Conservation (phyloP, 176 grass and related monocot genomes). For the Calamus simplicifolius region DNA sequence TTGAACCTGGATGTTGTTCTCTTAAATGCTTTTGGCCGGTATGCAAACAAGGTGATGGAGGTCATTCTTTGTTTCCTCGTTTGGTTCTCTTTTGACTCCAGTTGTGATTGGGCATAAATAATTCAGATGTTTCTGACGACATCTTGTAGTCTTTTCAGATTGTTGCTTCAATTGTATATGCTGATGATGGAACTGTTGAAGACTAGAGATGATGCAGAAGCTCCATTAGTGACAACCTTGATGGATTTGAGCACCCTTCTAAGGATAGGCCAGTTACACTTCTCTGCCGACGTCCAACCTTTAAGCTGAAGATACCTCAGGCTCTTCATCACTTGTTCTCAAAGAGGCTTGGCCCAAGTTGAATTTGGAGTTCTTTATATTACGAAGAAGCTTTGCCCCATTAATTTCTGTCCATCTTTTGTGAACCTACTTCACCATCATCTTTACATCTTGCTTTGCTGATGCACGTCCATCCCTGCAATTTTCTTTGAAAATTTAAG, state of each 20-base stretch:
- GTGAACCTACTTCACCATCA: too few species aligned
- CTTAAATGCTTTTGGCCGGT: slow-evolving; percentile 55
- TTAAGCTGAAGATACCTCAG: slow-evolving; percentile 96
- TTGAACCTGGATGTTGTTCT: slow-evolving; percentile 52
- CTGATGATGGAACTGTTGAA: slow-evolving; percentile 82
- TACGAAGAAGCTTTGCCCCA: too few species aligned
- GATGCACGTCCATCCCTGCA: too few species aligned
- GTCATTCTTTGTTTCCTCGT: slow-evolving; percentile 27
- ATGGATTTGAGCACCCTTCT: slow-evolving; percentile 85
- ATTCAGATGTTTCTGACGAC: slow-evolving; percentile 9
- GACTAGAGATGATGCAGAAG: slow-evolving; percentile 79
- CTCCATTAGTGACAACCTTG: slow-evolving; percentile 68
- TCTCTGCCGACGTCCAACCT: slow-evolving; percentile 53
- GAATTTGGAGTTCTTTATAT: too few species aligned
- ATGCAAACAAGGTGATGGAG: slow-evolving; percentile 59
- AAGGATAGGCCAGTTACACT: slow-evolving; percentile 58
- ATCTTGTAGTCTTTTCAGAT: slow-evolving; percentile 40
- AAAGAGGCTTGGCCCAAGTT: slow-evolving; percentile 4
- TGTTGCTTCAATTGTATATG: slow-evolving; percentile 76
- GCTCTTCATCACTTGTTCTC: slow-evolving; percentile 26
- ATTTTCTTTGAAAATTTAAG: too few species aligned
- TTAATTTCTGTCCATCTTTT: too few species aligned
- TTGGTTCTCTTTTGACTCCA: neutral
- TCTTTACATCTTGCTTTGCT: too few species aligned
- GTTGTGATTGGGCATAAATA: too few species aligned